Evolutionary conservation across 2,329 filamentous ascomycete genomes (phyloP), one percentile per base, ranked within the genome.

Genomic region (Alternaria rosae): DNA sequence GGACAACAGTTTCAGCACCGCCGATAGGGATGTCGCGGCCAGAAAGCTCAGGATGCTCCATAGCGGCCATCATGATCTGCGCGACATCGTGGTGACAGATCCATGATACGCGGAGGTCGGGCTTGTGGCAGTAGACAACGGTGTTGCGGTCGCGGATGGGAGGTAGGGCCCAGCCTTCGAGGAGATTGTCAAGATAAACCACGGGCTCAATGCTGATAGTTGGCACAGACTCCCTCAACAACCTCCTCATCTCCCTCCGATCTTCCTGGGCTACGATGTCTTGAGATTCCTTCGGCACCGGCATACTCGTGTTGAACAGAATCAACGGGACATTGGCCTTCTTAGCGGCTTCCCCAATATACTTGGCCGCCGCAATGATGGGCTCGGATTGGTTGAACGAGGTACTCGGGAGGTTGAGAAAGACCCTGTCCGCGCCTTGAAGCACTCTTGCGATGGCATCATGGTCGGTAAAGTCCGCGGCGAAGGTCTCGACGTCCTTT

Each of bases 71-170:
- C 79, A 81, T 81, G 38, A 81, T 69, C 56, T 78, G 73, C 8
- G 78, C 79, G 15, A 81, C 66, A 59, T 81, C 78, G 48, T 80
- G 68, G 43, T 81, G 78, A 62, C 78, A 79, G 54, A 81, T 80
- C 79, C 79, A 81, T 1, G 74, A 78, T 3, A 79, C 79, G 21
- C 75, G 69, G 6, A 81, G 73, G 6, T 68, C 60, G 0, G 77
- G 76, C 53, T 79, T 79, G 70, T 81, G 79, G 65, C 79, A 81
- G 65, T 81, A 81, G 3, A 79, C 73, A 25, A 81, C 64, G 0
- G 75, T 80, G 11, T 77, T 68, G 10, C 63, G 60, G 54, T 80
- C 78, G 3, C 73, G 67, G 21, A 81, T 75, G 0, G 78, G 75
- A 1, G 75, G 73, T 12, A 78, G 62, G 5, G 79, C 78, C 79